Percentiles rank a stretch among this genome's conserved stretches.
phyloP scores from a whole-genome alignment of 345 rosid species.

The Rhizophora apiculata region DNA sequence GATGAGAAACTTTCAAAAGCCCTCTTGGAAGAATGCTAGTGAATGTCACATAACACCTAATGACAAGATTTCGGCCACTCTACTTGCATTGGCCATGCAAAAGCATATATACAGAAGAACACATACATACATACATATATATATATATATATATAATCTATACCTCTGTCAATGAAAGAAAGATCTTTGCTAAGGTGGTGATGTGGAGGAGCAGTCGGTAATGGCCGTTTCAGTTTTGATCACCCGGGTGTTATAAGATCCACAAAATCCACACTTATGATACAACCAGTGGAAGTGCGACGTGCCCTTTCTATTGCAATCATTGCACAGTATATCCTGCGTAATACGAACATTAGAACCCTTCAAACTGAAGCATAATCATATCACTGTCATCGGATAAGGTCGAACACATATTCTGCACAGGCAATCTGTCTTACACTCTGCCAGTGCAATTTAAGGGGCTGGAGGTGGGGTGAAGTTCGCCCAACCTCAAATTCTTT shows the following conservation, averaged over 20 bases:
- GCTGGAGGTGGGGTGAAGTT: no score
- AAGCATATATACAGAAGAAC: not conserved
- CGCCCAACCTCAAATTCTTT: no score
- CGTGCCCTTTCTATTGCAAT: constrained; percentile 58
- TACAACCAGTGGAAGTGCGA: constrained; percentile 75
- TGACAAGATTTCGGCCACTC: no score
- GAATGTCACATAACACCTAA: no score
- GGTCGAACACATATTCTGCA: no score
- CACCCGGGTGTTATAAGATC: constrained; percentile 78
- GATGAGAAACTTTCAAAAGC: no score
- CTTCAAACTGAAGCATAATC: not conserved
- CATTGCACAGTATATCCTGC: constrained; percentile 77
- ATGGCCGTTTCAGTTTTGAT: constrained; percentile 42
- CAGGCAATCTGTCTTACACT: no score
- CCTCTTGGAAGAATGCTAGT: no score
- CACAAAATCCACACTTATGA: constrained; percentile 69
- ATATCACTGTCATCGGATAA: no score
- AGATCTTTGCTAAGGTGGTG: constrained; percentile 19
- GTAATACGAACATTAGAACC: constrained; percentile 3
- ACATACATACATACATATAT: not conserved
- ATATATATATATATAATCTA: not conserved
- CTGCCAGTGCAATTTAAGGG: no score
- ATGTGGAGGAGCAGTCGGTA: constrained; percentile 30
- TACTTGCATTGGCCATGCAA: not conserved
- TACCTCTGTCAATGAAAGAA: not conserved